Conservation (phyloP, 768 basidiomycete genomes). For the Piloderma croceum region DNA sequence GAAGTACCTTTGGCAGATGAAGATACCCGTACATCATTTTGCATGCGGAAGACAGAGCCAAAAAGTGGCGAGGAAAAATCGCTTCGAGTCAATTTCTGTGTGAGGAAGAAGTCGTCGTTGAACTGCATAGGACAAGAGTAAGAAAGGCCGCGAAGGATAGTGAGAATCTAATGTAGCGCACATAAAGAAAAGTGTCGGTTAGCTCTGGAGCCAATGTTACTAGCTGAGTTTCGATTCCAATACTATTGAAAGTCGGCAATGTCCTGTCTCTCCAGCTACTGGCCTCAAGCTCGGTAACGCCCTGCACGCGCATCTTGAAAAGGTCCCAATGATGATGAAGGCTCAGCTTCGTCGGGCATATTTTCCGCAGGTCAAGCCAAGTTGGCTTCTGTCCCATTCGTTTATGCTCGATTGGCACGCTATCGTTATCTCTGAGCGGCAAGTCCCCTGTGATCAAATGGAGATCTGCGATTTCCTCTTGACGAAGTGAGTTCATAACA, state of each 20-base stretch:
- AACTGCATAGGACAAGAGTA: conserved; percentile 2
- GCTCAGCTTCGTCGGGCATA: too few relatives aligned
- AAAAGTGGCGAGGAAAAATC: conserved; percentile 11
- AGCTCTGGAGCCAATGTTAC: conserved; percentile 9
- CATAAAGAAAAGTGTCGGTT: too few relatives aligned
- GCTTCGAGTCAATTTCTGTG: conserved; percentile 6
- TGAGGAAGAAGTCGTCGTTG: conserved; percentile 15
- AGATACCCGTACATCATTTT: conserved; percentile 8
- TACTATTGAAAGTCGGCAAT: conserved; percentile 16
- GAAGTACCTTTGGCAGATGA: conserved; percentile 4
- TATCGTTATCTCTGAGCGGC: too few relatives aligned
- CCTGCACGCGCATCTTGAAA: too few relatives aligned
- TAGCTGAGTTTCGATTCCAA: conserved; percentile 15
- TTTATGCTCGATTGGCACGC: too few relatives aligned
- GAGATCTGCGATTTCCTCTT: too few relatives aligned
- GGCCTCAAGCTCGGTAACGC: conserved; percentile 4
- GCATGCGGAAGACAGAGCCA: conserved; percentile 15
- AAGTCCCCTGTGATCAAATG: too few relatives aligned
- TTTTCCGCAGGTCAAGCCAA: too few relatives aligned
- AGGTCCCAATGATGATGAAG: too few relatives aligned
- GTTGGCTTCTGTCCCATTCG: too few relatives aligned
- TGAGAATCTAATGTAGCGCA: too few relatives aligned
- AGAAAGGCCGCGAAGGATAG: too few relatives aligned
- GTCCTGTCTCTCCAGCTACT: conserved; percentile 9
- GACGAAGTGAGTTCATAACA: conserved; percentile 7